A percentile compares a stretch with the other conserved stretches of the same genome.
These are phyloP conservation scores for Colletotrichum sp. DNA, from an alignment of 2,329 filamentous ascomycete species.

Conservation along the genomic window DNA sequence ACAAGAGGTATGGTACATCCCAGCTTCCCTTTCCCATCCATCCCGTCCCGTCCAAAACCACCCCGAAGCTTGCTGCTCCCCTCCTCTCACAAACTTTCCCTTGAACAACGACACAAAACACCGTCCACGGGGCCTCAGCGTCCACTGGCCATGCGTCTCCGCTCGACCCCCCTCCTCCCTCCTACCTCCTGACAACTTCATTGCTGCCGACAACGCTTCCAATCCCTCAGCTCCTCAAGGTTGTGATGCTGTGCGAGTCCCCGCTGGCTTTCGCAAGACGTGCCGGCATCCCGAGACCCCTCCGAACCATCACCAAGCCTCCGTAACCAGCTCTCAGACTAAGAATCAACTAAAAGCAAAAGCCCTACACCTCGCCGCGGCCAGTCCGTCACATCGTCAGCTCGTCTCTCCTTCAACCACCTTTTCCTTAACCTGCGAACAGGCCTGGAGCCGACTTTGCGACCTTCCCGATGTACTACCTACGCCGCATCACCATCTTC, in stretches of 20 bases:
- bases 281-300: conserved; percentile 18
- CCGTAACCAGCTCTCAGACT: not conserved
- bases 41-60: conserved; percentile 5
- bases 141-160: conserved; percentile 9
- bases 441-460: conserved; percentile 11
- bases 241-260: conserved; percentile 16
- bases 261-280: conserved; percentile 13
- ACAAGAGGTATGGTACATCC: not conserved
- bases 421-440: not conserved
- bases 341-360: not conserved
- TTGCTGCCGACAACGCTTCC: not conserved
- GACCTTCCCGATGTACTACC: conserved; percentile 45
- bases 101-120: conserved; percentile 12
- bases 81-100: conserved; percentile 8
- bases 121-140: conserved; percentile 17
- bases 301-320: conserved; percentile 14
- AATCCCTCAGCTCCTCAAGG: not conserved
- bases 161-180: conserved; percentile 2
- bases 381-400: not conserved
- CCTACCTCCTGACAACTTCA: not conserved
- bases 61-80: conserved; percentile 11
- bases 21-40: not conserved
- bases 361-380: not conserved
- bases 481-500: conserved; percentile 49
- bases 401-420: not conserved